phyloP scores from a whole-genome alignment of 345 rosid genomes.

The Arabidopsis suecica region DNA sequence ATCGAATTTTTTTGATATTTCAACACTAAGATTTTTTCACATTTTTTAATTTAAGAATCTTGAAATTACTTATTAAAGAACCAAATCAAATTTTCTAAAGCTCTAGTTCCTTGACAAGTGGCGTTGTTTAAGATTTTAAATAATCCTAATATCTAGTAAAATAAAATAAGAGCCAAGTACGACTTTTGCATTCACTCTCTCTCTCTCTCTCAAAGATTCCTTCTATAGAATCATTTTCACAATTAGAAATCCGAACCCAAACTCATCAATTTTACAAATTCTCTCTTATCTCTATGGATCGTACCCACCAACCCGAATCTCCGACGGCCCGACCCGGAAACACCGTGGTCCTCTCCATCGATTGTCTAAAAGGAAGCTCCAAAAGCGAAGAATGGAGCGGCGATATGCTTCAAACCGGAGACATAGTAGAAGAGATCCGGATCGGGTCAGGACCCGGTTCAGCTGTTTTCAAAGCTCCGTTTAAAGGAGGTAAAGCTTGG shows the following conservation, averaged over 20 bases:
- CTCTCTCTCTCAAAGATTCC: constrained; percentile 31
- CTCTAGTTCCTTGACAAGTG: background rate
- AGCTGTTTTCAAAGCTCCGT: constrained; percentile 61
- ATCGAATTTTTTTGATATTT: no score
- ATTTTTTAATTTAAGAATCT: no score
- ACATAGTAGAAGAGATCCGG: constrained; percentile 85
- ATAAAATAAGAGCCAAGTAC: constrained; percentile 29
- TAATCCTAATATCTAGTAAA: constrained; percentile 1
- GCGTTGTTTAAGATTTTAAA: constrained; percentile 7
- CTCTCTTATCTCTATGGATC: constrained; percentile 50
- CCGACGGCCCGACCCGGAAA: constrained; percentile 48
- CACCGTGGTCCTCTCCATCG: constrained; percentile 69
- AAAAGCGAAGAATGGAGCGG: constrained; percentile 95
- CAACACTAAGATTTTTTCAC: no score
- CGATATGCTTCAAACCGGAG: constrained; percentile 98
- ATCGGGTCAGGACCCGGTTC: constrained; percentile 70
- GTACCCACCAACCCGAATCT: constrained; percentile 53
- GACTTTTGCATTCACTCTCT: constrained; percentile 24
- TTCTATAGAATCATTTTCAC: constrained; percentile 20
- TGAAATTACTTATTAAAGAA: background rate
- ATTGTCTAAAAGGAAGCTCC: constrained; percentile 84
- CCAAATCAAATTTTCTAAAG: background rate
- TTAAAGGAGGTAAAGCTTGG: constrained; percentile 82
- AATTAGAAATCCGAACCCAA: background rate
- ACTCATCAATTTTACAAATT: background rate